Percentiles rank a stretch among this genome's conserved stretches.
Conservation (phyloP, 148 eudicot species). For the Pouteria glomerata region DNA sequence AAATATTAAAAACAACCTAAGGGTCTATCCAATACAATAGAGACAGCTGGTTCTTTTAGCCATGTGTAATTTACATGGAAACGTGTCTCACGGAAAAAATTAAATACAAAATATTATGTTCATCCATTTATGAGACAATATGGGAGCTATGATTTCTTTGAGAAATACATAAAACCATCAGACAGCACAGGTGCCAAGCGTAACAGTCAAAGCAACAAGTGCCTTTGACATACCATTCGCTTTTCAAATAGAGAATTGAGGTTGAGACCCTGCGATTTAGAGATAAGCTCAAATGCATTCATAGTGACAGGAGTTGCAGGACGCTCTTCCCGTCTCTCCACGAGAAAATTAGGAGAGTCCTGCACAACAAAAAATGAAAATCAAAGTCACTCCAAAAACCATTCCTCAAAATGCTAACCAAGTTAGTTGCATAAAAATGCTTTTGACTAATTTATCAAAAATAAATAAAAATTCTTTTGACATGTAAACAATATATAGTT, state of each 20-base stretch:
- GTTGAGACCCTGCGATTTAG: constrained; percentile 90
- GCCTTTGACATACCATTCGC: constrained; percentile 60
- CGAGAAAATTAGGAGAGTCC: constrained; percentile 64
- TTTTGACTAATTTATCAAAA: background rate
- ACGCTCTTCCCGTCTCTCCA: constrained; percentile 65
- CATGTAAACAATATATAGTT: background rate
- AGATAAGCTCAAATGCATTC: constrained; percentile 94
- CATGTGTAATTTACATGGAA: background rate
- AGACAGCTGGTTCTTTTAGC: background rate
- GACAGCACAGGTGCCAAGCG: background rate
- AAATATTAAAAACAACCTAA: background rate
- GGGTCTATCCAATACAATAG: background rate
- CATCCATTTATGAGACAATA: background rate
- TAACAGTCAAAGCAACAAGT: background rate
- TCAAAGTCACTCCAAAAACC: background rate
- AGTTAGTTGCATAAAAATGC: background rate
- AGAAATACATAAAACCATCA: background rate
- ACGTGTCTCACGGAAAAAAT: background rate
- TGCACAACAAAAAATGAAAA: constrained; percentile 15
- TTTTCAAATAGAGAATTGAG: constrained; percentile 75
- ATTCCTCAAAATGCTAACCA: background rate
- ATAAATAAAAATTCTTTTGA: background rate
- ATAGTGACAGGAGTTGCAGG: constrained; percentile 50
- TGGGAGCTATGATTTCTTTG: background rate
- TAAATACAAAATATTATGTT: background rate